These are phyloP conservation scores for Dictyostelium purpureum DNA, from an alignment of 78 protist genomes.

Conservation along the genomic window DNA sequence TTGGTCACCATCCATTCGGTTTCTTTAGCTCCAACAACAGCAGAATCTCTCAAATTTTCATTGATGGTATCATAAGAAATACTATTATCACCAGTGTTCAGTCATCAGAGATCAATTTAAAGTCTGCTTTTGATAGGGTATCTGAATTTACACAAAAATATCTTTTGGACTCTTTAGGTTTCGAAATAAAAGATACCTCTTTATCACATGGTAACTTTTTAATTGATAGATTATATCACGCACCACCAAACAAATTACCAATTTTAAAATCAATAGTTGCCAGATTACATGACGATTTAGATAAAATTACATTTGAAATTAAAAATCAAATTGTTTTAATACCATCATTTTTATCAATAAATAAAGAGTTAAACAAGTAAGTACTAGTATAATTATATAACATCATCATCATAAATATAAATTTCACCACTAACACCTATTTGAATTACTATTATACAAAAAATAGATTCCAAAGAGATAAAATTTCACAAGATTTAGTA, in stretches of 20 bases:
- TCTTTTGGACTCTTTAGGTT: constrained; percentile 49
- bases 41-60: constrained; percentile 51
- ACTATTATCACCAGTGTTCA: constrained; percentile 51
- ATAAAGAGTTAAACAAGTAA: not conserved
- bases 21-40: not conserved
- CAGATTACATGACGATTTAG: constrained; percentile 54
- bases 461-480: constrained; percentile 9
- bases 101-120: not conserved
- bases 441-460: too few relatives aligned
- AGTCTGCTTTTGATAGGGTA: not conserved
- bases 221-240: constrained; percentile 58
- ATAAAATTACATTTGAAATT: not conserved
- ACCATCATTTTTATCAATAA: not conserved
- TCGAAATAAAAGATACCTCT: constrained; percentile 33
- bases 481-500: constrained; percentile 4
- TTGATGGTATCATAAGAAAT: constrained; percentile 41
- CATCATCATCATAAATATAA: not conserved
- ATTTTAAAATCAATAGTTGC: constrained; percentile 1
- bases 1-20: constrained; percentile 62
- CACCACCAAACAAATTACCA: constrained; percentile 67
- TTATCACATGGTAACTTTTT: not conserved
- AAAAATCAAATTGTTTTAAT: not conserved
- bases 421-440: not conserved
- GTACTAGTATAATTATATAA: not conserved
- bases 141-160: constrained; percentile 42